Evolutionary conservation across 768 basidiomycete species (phyloP).

Genomic region (Leccinum pellstonianum): DNA sequence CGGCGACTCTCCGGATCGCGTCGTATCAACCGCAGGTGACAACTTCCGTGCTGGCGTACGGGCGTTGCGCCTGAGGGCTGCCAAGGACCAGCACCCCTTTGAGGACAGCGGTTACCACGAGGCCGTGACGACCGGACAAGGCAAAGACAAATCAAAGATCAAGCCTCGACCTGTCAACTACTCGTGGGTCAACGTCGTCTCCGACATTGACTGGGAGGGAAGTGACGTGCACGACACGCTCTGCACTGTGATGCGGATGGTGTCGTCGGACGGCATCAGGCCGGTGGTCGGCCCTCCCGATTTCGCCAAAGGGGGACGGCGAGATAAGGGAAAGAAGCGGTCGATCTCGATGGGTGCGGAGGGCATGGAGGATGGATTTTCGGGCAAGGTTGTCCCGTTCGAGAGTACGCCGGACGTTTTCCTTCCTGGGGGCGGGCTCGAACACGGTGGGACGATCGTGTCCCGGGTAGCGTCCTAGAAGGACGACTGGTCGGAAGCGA

Average conservation of each 20-base stretch:
- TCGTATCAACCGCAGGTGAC: slow-evolving; percentile 68
- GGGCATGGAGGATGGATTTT: slow-evolving; percentile 17
- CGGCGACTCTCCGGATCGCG: slow-evolving; percentile 63
- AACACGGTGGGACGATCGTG: slow-evolving; percentile 36
- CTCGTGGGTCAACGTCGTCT: slow-evolving; percentile 77
- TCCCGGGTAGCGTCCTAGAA: slow-evolving; percentile 34
- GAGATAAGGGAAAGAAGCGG: slow-evolving; percentile 31
- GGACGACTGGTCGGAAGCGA: background rate
- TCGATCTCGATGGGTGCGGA: slow-evolving; percentile 11
- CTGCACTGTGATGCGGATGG: slow-evolving; percentile 39
- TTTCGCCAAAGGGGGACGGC: slow-evolving; percentile 18
- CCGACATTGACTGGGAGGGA: slow-evolving; percentile 84
- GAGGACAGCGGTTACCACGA: slow-evolving; percentile 29
- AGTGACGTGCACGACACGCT: slow-evolving; percentile 62
- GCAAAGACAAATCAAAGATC: slow-evolving; percentile 33
- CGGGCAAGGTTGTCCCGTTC: slow-evolving; percentile 35
- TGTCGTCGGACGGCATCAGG: slow-evolving; percentile 33
- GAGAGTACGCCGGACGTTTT: slow-evolving; percentile 36
- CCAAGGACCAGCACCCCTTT: slow-evolving; percentile 29
- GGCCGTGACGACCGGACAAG: slow-evolving; percentile 16
- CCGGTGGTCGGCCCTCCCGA: slow-evolving; percentile 26
- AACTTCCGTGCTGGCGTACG: slow-evolving; percentile 73
- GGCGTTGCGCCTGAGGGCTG: slow-evolving; percentile 42
- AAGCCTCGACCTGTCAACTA: slow-evolving; percentile 58
- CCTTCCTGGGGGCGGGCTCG: slow-evolving; percentile 27